Conservation (phyloP, 148 eudicot genomes). For the Rhododendron ferrugineum region DNA sequence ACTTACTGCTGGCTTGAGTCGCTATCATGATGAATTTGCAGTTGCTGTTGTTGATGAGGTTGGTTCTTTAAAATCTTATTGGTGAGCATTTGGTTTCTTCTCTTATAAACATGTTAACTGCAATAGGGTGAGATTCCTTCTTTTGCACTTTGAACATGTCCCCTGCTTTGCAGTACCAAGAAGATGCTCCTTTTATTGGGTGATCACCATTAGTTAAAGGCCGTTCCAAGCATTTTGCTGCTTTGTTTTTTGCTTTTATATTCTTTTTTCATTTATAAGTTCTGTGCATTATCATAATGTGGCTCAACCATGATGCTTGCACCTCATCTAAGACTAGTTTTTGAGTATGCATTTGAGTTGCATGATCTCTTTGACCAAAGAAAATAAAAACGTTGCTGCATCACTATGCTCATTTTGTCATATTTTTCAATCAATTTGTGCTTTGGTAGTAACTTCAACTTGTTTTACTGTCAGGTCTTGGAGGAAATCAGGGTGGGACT, state of each 20-base stretch:
- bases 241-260: not conserved
- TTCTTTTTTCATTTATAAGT: not conserved
- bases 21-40: conserved; percentile 91
- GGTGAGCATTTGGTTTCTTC: not conserved
- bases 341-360: not conserved
- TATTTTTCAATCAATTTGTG: not conserved
- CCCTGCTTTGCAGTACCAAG: not conserved
- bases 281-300: not conserved
- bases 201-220: not conserved
- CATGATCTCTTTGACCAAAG: not conserved
- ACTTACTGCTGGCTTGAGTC: conserved; percentile 87
- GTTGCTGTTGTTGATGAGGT: conserved; percentile 99
- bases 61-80: conserved; percentile 5
- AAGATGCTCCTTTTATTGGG: conserved; percentile 3
- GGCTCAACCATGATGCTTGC: not conserved
- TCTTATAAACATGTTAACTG: not conserved
- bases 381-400: not conserved
- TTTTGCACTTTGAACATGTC: not conserved
- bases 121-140: not conserved
- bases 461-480: conserved; percentile 58
- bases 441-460: not conserved
- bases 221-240: not conserved
- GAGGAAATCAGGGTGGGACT: conserved; percentile 85
- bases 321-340: not conserved
- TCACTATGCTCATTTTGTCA: not conserved